Percentiles rank a stretch among this genome's conserved stretches.
These are phyloP conservation scores for Colletotrichum sp. DNA, from an alignment of 2,329 filamentous ascomycete genomes.

Conservation along the genomic window DNA sequence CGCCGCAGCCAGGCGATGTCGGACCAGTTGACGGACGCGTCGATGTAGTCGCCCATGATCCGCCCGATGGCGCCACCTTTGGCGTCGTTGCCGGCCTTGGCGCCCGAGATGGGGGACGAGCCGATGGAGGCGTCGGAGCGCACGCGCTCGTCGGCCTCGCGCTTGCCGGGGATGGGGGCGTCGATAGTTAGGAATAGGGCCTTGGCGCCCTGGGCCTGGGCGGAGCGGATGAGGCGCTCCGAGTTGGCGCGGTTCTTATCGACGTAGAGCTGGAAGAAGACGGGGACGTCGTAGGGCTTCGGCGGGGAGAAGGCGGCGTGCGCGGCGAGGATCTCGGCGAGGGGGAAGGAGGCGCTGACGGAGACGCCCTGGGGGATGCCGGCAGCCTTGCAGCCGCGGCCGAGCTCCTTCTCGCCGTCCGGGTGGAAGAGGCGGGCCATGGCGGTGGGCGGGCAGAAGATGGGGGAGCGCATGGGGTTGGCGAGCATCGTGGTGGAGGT, in stretches of 20 bases:
- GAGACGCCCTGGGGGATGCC: slow-evolving; percentile 66
- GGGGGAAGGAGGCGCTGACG: slow-evolving; percentile 64
- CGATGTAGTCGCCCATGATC: slow-evolving; percentile 62
- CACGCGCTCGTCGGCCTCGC: slow-evolving; percentile 52
- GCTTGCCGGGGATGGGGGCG: slow-evolving; percentile 60
- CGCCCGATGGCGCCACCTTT: slow-evolving; percentile 61
- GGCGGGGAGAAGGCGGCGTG: neutral
- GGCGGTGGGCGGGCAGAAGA: slow-evolving; percentile 69
- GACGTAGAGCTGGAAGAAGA: slow-evolving; percentile 69
- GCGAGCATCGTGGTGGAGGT: slow-evolving; percentile 61
- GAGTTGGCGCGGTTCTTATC: slow-evolving; percentile 59
- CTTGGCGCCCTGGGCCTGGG: slow-evolving; percentile 50
- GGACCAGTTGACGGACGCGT: slow-evolving; percentile 63
- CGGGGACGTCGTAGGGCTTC: slow-evolving; percentile 29
- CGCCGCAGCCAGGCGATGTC: slow-evolving; percentile 70
- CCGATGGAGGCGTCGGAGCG: slow-evolving; percentile 50
- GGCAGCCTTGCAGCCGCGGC: slow-evolving; percentile 27
- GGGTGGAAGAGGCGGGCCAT: slow-evolving; percentile 69
- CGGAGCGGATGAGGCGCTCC: slow-evolving; percentile 50
- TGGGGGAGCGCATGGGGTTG: slow-evolving; percentile 53
- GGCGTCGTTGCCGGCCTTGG: slow-evolving; percentile 52
- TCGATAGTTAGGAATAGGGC: slow-evolving; percentile 66
- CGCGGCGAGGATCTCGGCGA: slow-evolving; percentile 50
- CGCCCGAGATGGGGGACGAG: slow-evolving; percentile 52
- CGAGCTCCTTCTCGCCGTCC: slow-evolving; percentile 56